Evolutionary conservation across 148 eudicot genomes (phyloP).

Genomic region (Chenopodium formosanum): DNA sequence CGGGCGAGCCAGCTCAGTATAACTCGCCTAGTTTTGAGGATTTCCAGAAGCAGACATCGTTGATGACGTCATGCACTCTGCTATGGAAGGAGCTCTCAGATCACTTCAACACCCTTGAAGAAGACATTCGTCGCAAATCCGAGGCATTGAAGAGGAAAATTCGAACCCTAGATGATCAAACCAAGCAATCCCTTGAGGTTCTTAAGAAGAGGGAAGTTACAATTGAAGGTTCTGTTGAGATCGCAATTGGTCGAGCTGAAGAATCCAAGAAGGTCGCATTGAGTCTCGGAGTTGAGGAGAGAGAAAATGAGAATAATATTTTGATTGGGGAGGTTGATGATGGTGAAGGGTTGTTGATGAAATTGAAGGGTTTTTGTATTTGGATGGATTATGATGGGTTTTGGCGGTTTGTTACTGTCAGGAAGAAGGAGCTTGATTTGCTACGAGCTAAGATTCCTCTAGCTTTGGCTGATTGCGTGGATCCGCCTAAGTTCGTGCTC

Average conservation of each 20-base stretch:
- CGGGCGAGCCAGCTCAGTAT: constrained; percentile 53
- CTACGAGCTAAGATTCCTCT: constrained; percentile 52
- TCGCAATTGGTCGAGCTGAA: constrained; percentile 52
- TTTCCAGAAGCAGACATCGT: constrained; percentile 79
- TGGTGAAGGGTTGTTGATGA: constrained; percentile 50
- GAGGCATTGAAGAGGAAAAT: constrained; percentile 59
- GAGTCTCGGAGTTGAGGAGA: neutral
- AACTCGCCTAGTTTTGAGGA: constrained; percentile 67
- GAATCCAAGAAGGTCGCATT: constrained; percentile 41
- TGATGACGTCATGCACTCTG: constrained; percentile 94
- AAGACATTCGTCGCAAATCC: constrained; percentile 56
- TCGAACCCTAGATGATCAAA: constrained; percentile 53
- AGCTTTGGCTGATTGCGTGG: constrained; percentile 62
- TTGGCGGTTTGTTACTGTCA: constrained; percentile 61
- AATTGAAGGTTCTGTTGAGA: constrained; percentile 53
- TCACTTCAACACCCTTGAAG: constrained; percentile 76
- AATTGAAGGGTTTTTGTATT: constrained; percentile 49
- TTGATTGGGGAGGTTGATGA: constrained; percentile 51
- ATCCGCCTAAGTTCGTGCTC: constrained; percentile 79
- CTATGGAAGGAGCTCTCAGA: constrained; percentile 97
- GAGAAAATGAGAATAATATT: neutral
- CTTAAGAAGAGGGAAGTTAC: constrained; percentile 68
- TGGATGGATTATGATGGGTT: constrained; percentile 65
- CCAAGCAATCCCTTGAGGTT: constrained; percentile 45
- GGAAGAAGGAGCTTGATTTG: constrained; percentile 77